Evolutionary conservation across 140 eudicot species (phyloP).

Genomic region (Anethum foeniculum): DNA sequence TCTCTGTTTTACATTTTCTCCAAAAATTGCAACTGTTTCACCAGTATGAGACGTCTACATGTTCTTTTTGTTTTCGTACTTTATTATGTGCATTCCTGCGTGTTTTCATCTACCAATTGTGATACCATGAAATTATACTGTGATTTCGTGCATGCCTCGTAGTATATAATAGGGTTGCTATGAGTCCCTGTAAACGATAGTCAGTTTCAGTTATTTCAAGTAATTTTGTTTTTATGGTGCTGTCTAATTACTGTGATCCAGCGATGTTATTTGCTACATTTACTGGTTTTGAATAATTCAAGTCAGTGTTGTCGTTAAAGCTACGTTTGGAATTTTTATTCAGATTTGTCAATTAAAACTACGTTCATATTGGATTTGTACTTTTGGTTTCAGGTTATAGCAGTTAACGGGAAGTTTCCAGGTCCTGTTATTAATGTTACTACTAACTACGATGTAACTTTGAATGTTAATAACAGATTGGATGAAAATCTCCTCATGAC

Average conservation of each 20-base stretch:
- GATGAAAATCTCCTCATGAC: conserved; percentile 74
- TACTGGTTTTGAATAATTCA: not conserved
- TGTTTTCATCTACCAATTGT: not conserved
- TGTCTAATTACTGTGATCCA: not conserved
- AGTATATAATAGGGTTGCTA: not conserved
- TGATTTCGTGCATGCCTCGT: not conserved
- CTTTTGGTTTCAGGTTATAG: conserved; percentile 61
- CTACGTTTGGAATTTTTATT: not conserved
- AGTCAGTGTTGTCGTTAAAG: not conserved
- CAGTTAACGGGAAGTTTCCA: conserved; percentile 76
- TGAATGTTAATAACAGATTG: conserved; percentile 69
- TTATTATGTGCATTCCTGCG: not conserved
- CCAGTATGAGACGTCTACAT: too few relatives aligned
- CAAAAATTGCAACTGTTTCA: not conserved
- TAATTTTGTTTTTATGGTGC: not conserved
- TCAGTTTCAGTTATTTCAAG: not conserved
- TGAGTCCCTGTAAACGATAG: not conserved
- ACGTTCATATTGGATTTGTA: not conserved
- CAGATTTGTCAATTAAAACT: too few relatives aligned
- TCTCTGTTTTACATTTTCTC: not conserved
- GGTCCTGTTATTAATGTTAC: conserved; percentile 74
- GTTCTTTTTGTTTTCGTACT: not conserved
- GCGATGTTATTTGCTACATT: not conserved
- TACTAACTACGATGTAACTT: conserved; percentile 66
- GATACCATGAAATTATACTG: not conserved